Evolutionary conservation across 345 rosid genomes (phyloP), one percentile per base, ranked within the genome.

Genomic region (Sonneratia alba): DNA sequence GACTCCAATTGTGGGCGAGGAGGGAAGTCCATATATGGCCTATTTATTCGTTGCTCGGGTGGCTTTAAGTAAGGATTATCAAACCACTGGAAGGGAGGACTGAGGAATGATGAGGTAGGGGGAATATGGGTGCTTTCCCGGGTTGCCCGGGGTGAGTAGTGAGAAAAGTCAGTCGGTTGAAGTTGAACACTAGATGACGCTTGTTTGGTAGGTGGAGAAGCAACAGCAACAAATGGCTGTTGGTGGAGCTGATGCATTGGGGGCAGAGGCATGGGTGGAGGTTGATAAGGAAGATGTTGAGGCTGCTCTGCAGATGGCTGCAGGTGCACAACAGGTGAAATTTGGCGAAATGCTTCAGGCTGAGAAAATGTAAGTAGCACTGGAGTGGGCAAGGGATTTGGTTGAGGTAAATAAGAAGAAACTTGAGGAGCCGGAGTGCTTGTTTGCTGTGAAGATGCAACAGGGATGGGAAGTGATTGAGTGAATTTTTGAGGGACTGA

Each of bases 401-500:
- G 80, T 12, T 53, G 69, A 24, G 67, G 81, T 56, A 61, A 70
- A 38, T 71, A 62, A 59, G 73, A 69, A 69, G 73, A 13, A 56
- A 51, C 67, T 66, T 66, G 72, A 57, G 77, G 61, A 42, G 45
- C 45, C 0, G 45, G 12, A 76, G 71, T 72, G 69, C 22, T 21
- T 0, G 47, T 21, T 15, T 68, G 78, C 64, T 74, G 80, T 51
- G 79, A 75, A 63, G 47, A 18, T 38, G 68, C 68, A 69, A 56
- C 66, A 18, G 78, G 71, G 61, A 70, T 27, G 5, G 76, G 43
- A 71, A 40, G 72, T 55, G 71, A 76, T 68, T 71, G 81, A 55
- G 71, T 34, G 57, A 79, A 45, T 72, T 76, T 83, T 77, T 81
- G 86, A 70, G 81, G 70, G 67, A 63, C 79, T 16, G 73, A 73